Evolutionary conservation across 2,329 filamentous ascomycete species (phyloP), one percentile per base, ranked within the genome.

Genomic region (Alternaria metachromatica): DNA sequence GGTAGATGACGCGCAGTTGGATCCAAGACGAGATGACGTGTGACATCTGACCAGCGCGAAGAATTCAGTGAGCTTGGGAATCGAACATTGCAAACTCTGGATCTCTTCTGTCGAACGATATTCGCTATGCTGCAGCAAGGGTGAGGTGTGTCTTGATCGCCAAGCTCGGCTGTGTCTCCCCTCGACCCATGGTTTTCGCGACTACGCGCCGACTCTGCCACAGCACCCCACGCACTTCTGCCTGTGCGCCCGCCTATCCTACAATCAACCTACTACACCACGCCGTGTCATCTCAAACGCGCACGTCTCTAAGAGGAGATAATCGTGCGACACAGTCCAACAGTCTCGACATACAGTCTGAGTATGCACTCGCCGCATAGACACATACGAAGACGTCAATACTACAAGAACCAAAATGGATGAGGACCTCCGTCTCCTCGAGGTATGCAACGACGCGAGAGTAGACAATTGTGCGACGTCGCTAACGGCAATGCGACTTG

Each of bases 381-480:
- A 57, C 63, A 55, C 26, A 66, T 57, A 62, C 64, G 55, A 69
- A 70, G 56, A 68, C 69, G 66, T 62, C 73, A 74, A 44, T 65
- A 73, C 56, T 70, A 60, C 33, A 74, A 71, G 49, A 70, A 65
- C 18, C 70, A 78, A 72, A 67, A 80, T 79, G 78, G 78, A 67
- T 79, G 77, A 79, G 49, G 70, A 76, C 50, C 56, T 78, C n/a
- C 66, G 66, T 55, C 68, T 72, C 53, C 72, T 79, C 61, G 76
- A 79, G 69, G 77, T 78, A 73, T 23, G 68, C 58, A 46, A 56
- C 56, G 50, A 13, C 55, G 30, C 28, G 6, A 15, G 18, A 13
- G 25, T n/a, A 30, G 30, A 28, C 21, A 18, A 58, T 69, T 28
- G 62, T 55, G 60, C 65, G 41, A 55, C 45, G 44, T 65, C 15